These are phyloP conservation scores for Collybiopsis luxurians DNA, from an alignment of 768 basidiomycete species.

Conservation along the genomic window DNA sequence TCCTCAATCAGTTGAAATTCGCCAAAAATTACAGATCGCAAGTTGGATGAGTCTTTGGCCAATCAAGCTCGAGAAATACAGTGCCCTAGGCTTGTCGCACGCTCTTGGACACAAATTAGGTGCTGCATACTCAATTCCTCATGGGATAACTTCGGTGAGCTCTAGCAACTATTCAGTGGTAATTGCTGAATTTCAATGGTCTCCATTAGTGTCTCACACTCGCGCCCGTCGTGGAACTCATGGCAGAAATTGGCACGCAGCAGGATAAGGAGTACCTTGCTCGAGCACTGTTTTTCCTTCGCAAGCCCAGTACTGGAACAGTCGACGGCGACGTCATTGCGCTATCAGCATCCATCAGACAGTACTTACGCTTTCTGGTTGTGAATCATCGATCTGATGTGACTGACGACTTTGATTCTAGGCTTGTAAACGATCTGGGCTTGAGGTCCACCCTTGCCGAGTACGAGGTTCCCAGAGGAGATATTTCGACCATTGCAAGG, in stretches of 20 bases:
- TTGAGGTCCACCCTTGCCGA: constrained; percentile 54
- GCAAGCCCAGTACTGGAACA: constrained; percentile 58
- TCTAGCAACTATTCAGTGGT: constrained; percentile 7
- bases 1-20: constrained; percentile 50
- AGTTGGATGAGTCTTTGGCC: constrained; percentile 85
- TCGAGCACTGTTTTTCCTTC: constrained; percentile 54
- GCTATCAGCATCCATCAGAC: constrained; percentile 51
- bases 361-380: constrained; percentile 36
- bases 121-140: constrained; percentile 71
- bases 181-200: not conserved
- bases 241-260: constrained; percentile 54
- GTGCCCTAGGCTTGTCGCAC: constrained; percentile 74
- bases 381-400: not conserved
- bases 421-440: constrained; percentile 59
- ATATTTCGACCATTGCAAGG: constrained; percentile 55
- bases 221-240: constrained; percentile 56
- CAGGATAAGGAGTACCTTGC: constrained; percentile 64
- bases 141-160: constrained; percentile 80
- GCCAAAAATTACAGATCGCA: constrained; percentile 70
- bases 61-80: constrained; percentile 53
- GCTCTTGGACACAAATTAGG: constrained; percentile 72
- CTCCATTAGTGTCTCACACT: constrained; percentile 64
- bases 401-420: constrained; percentile 20
- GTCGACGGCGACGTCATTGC: constrained; percentile 58
- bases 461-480: constrained; percentile 61